Percentiles rank a stretch among this genome's conserved stretches.
Evolutionary conservation across 2,329 filamentous ascomycete species (phyloP).

Genomic region (Monosporascus sp.): DNA sequence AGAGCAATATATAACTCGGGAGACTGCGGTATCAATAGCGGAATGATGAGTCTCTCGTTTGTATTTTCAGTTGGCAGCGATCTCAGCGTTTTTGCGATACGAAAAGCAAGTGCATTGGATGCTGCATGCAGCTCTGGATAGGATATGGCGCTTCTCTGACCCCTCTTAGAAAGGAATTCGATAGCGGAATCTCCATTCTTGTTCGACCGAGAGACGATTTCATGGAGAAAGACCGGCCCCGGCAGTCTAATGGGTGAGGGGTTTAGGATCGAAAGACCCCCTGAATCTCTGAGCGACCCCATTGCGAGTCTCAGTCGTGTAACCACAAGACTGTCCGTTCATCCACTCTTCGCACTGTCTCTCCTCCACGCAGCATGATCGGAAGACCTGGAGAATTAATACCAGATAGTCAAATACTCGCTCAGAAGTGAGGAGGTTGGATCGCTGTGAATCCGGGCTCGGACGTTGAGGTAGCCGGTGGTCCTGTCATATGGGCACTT

Average conservation of each 20-base stretch:
- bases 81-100: constrained; percentile 35
- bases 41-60: constrained; percentile 51
- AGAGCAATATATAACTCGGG: constrained; percentile 72
- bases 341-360: not conserved
- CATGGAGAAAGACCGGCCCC: constrained; percentile 35
- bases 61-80: constrained; percentile 7
- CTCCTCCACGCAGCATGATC: not conserved
- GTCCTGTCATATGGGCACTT: too few species aligned
- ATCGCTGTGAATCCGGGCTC: too few species aligned
- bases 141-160: constrained; percentile 42
- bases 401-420: not conserved
- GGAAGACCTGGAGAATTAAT: not conserved
- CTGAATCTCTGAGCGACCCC: constrained; percentile 4
- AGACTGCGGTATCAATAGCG: constrained; percentile 72
- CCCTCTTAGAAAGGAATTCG: constrained; percentile 54
- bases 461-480: too few species aligned
- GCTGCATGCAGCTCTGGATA: constrained; percentile 58
- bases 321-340: not conserved
- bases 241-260: constrained; percentile 42
- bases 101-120: constrained; percentile 50
- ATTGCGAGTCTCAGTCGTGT: constrained; percentile 1
- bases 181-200: constrained; percentile 46
- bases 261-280: constrained; percentile 52
- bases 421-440: too few species aligned
- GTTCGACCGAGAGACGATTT: constrained; percentile 50